phyloP scores from a whole-genome alignment of 106 monocot species.

The Xerophyta viscosa region DNA sequence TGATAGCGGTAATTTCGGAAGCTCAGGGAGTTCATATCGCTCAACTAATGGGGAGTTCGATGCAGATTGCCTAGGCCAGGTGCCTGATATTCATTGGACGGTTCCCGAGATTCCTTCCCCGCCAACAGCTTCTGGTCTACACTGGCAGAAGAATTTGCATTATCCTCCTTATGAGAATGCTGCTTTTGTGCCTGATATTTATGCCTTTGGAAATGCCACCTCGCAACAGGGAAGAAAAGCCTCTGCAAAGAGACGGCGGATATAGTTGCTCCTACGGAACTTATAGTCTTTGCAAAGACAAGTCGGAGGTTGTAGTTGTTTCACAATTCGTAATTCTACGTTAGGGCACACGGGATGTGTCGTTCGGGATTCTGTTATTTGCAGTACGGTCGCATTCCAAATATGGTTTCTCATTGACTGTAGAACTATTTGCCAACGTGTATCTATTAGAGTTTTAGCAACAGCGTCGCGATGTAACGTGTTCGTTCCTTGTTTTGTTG shows the following conservation, averaged over 20 bases:
- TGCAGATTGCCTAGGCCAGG: constrained; percentile 36
- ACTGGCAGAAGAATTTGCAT: constrained; percentile 44
- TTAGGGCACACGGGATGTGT: too few relatives aligned
- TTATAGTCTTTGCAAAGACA: too few relatives aligned
- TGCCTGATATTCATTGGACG: constrained; percentile 57
- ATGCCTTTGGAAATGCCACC: constrained; percentile 7
- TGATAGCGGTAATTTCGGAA: constrained; percentile 39
- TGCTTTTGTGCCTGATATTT: constrained; percentile 56
- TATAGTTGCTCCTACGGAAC: too few relatives aligned
- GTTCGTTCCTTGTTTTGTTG: too few relatives aligned
- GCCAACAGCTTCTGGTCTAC: constrained; percentile 71
- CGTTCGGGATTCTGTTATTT: too few relatives aligned
- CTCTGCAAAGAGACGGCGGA: constrained; percentile 23
- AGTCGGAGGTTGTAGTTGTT: too few relatives aligned
- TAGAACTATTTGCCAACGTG: too few relatives aligned
- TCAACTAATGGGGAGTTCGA: constrained; percentile 41
- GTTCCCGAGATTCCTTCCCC: constrained; percentile 77
- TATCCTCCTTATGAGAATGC: constrained; percentile 20
- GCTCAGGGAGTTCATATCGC: constrained; percentile 42
- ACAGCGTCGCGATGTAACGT: too few relatives aligned
- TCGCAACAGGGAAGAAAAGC: background rate
- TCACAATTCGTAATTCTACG: too few relatives aligned
- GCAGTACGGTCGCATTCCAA: too few relatives aligned
- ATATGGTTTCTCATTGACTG: too few relatives aligned
- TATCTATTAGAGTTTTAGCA: too few relatives aligned